A percentile compares a stretch with the other conserved stretches of the same genome.
phyloP scores from a whole-genome alignment of 495 filamentous ascomycete species.

The Penicillium roqueforti region DNA sequence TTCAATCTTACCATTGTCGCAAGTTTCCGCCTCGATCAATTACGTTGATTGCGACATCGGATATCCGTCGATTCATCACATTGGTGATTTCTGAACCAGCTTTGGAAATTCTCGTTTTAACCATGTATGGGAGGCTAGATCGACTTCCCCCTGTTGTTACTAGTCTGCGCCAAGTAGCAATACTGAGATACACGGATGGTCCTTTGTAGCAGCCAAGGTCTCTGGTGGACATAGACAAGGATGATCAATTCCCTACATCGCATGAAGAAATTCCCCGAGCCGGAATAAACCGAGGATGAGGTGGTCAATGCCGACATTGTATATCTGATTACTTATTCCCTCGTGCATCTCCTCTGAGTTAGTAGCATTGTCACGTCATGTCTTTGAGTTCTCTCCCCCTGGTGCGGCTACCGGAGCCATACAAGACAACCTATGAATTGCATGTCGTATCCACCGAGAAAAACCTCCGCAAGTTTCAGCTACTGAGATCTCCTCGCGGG shows the following conservation, averaged over 20 bases:
- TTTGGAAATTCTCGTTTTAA: not conserved
- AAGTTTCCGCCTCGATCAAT: not conserved
- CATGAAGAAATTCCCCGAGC: not conserved
- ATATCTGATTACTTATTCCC: conserved; percentile 2
- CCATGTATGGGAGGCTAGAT: not conserved
- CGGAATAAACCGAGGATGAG: not conserved
- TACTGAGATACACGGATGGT: not conserved
- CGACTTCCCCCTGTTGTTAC: not conserved
- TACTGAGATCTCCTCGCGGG: conserved; percentile 14
- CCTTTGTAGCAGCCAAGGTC: not conserved
- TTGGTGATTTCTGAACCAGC: not conserved
- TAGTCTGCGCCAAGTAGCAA: not conserved
- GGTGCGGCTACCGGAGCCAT: conserved; percentile 23
- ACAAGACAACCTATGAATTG: conserved; percentile 21
- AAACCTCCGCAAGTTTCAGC: conserved; percentile 17
- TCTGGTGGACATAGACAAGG: not conserved
- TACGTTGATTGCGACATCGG: conserved; percentile 1
- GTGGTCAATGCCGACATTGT: not conserved
- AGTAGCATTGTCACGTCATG: not conserved
- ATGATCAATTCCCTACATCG: not conserved
- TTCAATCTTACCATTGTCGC: not conserved
- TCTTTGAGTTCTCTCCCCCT: conserved; percentile 7
- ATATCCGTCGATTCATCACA: not conserved
- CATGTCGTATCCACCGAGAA: conserved; percentile 17
- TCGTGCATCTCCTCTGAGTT: not conserved